A percentile compares a stretch with the other conserved stretches of the same genome.
Evolutionary conservation across 441 rosid species (phyloP).

Genomic region (Erodium trifolium): DNA sequence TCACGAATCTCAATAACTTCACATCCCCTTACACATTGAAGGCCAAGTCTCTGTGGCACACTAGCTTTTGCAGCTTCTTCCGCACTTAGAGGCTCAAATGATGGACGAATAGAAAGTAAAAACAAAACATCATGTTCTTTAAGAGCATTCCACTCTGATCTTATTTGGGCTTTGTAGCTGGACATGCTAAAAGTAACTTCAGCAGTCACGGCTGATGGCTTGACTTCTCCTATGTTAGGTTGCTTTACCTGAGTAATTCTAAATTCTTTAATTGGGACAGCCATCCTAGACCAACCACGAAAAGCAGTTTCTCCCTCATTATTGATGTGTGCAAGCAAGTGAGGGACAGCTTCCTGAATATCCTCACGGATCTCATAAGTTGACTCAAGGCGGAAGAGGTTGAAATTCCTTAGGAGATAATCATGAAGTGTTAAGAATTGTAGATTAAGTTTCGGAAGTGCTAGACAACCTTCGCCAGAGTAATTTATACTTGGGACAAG

Average conservation of each 20-base stretch:
- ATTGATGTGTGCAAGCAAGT: constrained; percentile 78
- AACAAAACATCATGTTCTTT: constrained; percentile 98
- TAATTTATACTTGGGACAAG: constrained; percentile 96
- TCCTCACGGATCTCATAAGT: constrained; percentile 99
- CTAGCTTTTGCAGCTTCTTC: constrained; percentile 91
- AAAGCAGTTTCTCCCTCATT: constrained; percentile 88
- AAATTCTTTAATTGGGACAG: constrained; percentile 72
- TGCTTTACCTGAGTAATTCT: constrained; percentile 77
- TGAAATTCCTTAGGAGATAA: constrained; percentile 89
- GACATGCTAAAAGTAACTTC: constrained; percentile 77
- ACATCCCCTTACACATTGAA: constrained; percentile 93
- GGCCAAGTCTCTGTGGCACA: constrained; percentile 89
- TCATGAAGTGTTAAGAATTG: constrained; percentile 97
- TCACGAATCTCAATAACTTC: constrained; percentile 86
- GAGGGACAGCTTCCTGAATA: constrained; percentile 97
- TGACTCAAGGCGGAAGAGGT: constrained; percentile 96
- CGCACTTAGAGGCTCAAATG: constrained; percentile 85
- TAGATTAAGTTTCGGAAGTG: constrained; percentile 94
- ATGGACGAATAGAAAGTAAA: constrained; percentile 82
- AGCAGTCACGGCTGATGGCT: constrained; percentile 91
- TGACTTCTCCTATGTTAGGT: constrained; percentile 98
- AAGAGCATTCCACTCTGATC: constrained; percentile 95
- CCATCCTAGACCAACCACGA: constrained; percentile 99
- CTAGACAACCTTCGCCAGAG: constrained; percentile 98
- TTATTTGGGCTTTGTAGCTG: constrained; percentile 74